Evolutionary conservation across 2,329 filamentous ascomycete species (phyloP).

Genomic region (Calonectria henricotiae): DNA sequence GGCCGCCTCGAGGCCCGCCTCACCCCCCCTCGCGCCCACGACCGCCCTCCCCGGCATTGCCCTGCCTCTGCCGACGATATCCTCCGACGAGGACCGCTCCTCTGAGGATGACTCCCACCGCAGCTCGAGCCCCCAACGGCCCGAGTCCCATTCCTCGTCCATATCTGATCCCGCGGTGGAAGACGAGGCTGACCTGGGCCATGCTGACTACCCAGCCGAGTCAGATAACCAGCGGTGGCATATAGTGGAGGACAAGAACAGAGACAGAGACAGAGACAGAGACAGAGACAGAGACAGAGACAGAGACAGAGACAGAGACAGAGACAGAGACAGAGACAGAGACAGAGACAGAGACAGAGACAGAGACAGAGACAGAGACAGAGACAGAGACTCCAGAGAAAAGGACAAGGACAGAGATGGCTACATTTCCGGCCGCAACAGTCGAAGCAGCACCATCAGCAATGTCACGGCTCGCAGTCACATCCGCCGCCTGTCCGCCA

Average conservation of each 20-base stretch:
- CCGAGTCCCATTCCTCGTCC: conserved; percentile 52
- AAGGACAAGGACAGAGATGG: conserved; percentile 30
- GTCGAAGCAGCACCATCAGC: conserved; percentile 54
- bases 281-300: not conserved
- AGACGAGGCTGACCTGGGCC: conserved; percentile 36
- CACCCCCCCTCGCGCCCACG: conserved; percentile 14
- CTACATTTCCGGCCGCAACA: conserved; percentile 45
- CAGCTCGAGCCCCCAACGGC: conserved; percentile 46
- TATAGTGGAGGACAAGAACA: conserved; percentile 19
- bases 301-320: not conserved
- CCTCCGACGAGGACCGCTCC: conserved; percentile 55
- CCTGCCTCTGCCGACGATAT: conserved; percentile 45
- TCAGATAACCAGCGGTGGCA: conserved; percentile 25
- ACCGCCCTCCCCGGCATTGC: conserved; percentile 26
- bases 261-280: not conserved
- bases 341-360: conserved; percentile 6
- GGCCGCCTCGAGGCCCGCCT: conserved; percentile 26
- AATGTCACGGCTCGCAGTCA: conserved; percentile 60
- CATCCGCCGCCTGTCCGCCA: conserved; percentile 71
- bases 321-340: not conserved
- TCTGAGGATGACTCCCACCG: conserved; percentile 53
- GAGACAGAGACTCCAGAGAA: not conserved
- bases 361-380: too few relatives aligned
- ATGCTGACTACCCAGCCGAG: conserved; percentile 11
- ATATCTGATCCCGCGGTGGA: conserved; percentile 54